These are phyloP conservation scores for Coniferiporia sulphurascens DNA, from an alignment of 1,284 basidiomycete species.

Conservation along the genomic window DNA sequence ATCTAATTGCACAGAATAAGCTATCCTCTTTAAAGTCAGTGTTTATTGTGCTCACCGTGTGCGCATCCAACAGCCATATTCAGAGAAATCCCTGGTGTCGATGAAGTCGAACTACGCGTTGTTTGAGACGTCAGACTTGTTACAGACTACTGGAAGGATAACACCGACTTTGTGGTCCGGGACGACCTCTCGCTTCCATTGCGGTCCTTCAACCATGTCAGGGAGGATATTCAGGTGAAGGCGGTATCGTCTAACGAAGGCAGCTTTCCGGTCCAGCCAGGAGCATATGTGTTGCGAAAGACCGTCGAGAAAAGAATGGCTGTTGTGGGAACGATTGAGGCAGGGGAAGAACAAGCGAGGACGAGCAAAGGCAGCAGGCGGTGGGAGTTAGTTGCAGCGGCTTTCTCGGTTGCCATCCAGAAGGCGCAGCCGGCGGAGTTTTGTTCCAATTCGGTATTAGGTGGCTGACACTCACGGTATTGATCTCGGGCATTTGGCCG, in stretches of 20 bases:
- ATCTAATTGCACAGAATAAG: slow-evolving; percentile 46
- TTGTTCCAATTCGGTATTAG: slow-evolving; percentile 10
- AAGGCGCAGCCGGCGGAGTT: not conserved
- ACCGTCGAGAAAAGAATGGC: slow-evolving; percentile 28
- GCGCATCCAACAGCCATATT: slow-evolving; percentile 82
- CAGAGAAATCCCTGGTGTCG: slow-evolving; percentile 87
- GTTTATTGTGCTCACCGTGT: slow-evolving; percentile 57
- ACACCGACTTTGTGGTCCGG: slow-evolving; percentile 89
- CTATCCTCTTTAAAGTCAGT: slow-evolving; percentile 14
- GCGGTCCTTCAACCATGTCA: slow-evolving; percentile 66
- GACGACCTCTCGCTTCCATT: slow-evolving; percentile 97
- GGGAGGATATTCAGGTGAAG: slow-evolving; percentile 22
- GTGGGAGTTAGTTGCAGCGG: slow-evolving; percentile 19
- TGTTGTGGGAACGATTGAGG: slow-evolving; percentile 24
- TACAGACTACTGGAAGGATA: not conserved
- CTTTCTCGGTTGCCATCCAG: slow-evolving; percentile 15
- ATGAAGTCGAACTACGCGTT: slow-evolving; percentile 88
- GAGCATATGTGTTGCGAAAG: slow-evolving; percentile 39
- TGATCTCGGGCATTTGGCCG: not conserved
- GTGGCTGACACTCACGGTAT: not conserved
- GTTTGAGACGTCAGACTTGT: slow-evolving; percentile 2
- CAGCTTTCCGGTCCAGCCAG: slow-evolving; percentile 57
- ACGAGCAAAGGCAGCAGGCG: slow-evolving; percentile 11
- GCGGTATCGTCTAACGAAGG: slow-evolving; percentile 22
- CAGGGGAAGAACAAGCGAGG: slow-evolving; percentile 24